Percentiles rank a stretch among this genome's conserved stretches.
Conservation (phyloP, 495 filamentous ascomycete genomes). For the Penicillium egyptiacum region DNA sequence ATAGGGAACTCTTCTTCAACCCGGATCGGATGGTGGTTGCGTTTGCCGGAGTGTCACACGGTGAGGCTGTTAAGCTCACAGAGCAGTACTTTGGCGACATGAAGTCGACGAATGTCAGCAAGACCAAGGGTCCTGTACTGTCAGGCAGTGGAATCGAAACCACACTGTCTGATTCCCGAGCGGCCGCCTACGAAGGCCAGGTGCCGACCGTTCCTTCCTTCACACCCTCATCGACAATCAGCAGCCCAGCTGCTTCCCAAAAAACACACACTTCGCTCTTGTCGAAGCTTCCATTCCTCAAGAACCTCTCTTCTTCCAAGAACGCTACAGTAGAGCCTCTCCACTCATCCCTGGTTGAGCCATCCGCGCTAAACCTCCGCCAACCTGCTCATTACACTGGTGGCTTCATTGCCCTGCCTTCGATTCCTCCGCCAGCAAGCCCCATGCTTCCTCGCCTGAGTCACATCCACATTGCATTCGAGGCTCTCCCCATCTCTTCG, state of each 20-base stretch:
- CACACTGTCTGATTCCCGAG: conserved; percentile 50
- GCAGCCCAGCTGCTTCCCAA: conserved; percentile 40
- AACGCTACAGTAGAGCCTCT: conserved; percentile 53
- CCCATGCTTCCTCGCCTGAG: conserved; percentile 78
- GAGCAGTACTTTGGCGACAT: conserved; percentile 91
- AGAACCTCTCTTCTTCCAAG: conserved; percentile 75
- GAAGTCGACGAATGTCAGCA: conserved; percentile 46
- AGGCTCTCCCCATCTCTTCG: conserved; percentile 86
- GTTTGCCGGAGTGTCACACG: conserved; percentile 87
- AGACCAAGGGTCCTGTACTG: conserved; percentile 47
- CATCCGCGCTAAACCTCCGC: conserved; percentile 54
- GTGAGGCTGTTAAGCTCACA: conserved; percentile 74
- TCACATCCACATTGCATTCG: conserved; percentile 92
- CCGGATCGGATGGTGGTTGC: conserved; percentile 92
- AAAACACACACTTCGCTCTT: conserved; percentile 58
- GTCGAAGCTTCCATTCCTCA: conserved; percentile 89
- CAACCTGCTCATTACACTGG: conserved; percentile 86
- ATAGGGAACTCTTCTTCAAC: conserved; percentile 78
- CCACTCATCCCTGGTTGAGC: conserved; percentile 45
- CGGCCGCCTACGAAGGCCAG: conserved; percentile 40
- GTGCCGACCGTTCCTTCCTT: conserved; percentile 43
- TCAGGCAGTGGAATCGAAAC: conserved; percentile 58
- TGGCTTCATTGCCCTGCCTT: conserved; percentile 82
- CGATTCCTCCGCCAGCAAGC: conserved; percentile 72
- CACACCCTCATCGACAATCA: conserved; percentile 42